Percentiles rank a stretch among this genome's conserved stretches.
phyloP scores from a whole-genome alignment of 1,284 basidiomycete species.

The Mycena citricolor region DNA sequence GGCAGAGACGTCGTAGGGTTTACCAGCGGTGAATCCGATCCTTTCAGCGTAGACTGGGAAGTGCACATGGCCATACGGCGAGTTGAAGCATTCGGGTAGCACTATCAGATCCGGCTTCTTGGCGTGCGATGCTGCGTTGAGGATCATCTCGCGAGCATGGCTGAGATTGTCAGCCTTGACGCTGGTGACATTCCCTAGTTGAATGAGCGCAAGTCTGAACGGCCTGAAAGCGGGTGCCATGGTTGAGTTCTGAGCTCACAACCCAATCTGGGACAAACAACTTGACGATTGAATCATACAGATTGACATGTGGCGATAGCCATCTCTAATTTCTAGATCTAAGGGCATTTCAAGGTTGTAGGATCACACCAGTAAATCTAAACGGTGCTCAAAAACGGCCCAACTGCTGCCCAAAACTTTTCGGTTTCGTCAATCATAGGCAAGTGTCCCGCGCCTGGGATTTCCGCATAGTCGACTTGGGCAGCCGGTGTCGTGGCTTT shows the following conservation, averaged over 20 bases:
- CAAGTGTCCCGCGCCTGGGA: constrained; percentile 44
- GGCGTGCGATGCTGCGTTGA: constrained; percentile 56
- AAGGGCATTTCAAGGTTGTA: too few relatives aligned
- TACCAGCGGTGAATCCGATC: constrained; percentile 61
- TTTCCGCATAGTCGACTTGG: constrained; percentile 33
- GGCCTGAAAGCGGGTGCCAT: constrained; percentile 46
- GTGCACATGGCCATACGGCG: constrained; percentile 86
- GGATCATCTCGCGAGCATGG: constrained; percentile 79
- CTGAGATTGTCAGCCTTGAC: constrained; percentile 76
- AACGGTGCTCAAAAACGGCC: constrained; percentile 28
- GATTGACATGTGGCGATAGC: too few relatives aligned
- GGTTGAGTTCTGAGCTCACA: constrained; percentile 14
- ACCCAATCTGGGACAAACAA: background rate
- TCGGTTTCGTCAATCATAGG: constrained; percentile 51
- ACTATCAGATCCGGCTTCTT: constrained; percentile 82
- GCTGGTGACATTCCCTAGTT: constrained; percentile 70
- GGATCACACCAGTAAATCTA: constrained; percentile 9
- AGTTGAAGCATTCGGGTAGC: constrained; percentile 98
- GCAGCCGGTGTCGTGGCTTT: constrained; percentile 25
- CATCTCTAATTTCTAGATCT: too few relatives aligned
- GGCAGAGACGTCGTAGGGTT: constrained; percentile 55
- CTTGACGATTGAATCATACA: too few relatives aligned
- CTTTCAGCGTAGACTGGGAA: constrained; percentile 86
- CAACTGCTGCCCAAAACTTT: constrained; percentile 35
- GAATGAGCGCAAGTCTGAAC: constrained; percentile 85